Evolutionary conservation across 495 filamentous ascomycete species (phyloP).

Genomic region (Ramalina peruviana): DNA sequence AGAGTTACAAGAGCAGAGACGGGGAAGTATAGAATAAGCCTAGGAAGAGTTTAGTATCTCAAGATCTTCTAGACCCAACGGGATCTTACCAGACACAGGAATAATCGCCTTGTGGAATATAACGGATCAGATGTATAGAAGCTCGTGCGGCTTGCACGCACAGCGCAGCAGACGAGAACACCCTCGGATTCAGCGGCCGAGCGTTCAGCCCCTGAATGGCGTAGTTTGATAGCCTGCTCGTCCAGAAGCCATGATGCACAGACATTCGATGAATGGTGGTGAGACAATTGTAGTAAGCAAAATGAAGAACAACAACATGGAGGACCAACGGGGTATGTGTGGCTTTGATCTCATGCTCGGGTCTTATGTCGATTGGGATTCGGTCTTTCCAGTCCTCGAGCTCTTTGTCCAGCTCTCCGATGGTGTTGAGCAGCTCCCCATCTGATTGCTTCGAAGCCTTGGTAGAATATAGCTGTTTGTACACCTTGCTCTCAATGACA

Average conservation of each 20-base stretch:
- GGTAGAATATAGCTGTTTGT: conserved; percentile 85
- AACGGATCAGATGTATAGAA: conserved; percentile 85
- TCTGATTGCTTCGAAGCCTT: conserved; percentile 86
- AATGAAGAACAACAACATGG: conserved; percentile 85
- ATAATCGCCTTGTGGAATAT: conserved; percentile 89
- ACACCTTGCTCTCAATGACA: conserved; percentile 83
- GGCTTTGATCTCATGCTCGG: conserved; percentile 87
- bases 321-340: conserved; percentile 80
- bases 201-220: conserved; percentile 89
- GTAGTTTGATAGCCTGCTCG: conserved; percentile 84
- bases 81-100: conserved; percentile 80
- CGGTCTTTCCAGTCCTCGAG: conserved; percentile 93
- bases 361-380: conserved; percentile 86
- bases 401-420: conserved; percentile 86
- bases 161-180: conserved; percentile 85
- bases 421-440: conserved; percentile 86
- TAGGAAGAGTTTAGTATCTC: conserved; percentile 19
- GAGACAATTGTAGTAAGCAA: conserved; percentile 93
- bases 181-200: conserved; percentile 76
- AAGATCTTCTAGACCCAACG: neutral
- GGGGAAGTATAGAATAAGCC: conserved; percentile 94
- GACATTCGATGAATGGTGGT: conserved; percentile 98
- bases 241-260: conserved; percentile 97
- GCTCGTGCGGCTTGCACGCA: conserved; percentile 87
- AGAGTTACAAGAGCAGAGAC: conserved; percentile 90